phyloP scores from a whole-genome alignment of 2,329 filamentous ascomycete species.

The Microascus cirrosus region DNA sequence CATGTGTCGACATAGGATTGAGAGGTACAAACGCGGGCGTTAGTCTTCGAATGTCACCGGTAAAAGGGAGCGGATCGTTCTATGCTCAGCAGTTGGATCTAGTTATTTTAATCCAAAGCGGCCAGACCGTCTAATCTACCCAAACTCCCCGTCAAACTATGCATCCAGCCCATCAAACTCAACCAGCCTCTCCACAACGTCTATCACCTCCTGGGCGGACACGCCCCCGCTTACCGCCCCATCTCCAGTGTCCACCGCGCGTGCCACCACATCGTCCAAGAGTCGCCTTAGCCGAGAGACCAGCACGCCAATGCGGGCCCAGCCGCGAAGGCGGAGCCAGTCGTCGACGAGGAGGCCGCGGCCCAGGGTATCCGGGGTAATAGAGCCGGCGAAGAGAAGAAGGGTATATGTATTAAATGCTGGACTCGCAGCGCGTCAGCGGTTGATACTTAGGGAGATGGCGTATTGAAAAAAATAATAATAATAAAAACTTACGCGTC shows the following conservation, averaged over 20 bases:
- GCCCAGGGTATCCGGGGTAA: constrained; percentile 78
- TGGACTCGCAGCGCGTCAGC: constrained; percentile 14
- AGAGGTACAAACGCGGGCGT: too few relatives aligned
- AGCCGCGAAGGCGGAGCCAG: constrained; percentile 77
- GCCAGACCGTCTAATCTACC: background rate
- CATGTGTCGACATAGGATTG: too few relatives aligned
- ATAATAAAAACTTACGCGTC: constrained; percentile 53
- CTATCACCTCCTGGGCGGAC: constrained; percentile 56
- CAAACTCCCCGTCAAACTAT: constrained; percentile 14
- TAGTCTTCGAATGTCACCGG: too few relatives aligned
- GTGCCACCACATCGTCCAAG: constrained; percentile 74
- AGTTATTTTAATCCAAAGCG: too few relatives aligned
- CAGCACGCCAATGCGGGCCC: constrained; percentile 89
- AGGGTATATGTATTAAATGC: constrained; percentile 84
- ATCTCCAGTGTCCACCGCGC: constrained; percentile 64
- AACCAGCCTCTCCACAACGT: constrained; percentile 67
- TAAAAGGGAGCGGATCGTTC: too few relatives aligned
- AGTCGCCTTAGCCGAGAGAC: constrained; percentile 73
- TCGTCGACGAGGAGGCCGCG: constrained; percentile 83
- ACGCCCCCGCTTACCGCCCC: constrained; percentile 32
- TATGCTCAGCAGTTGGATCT: too few relatives aligned
- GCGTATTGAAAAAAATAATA: constrained; percentile 7
- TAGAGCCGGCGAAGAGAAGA: constrained; percentile 76
- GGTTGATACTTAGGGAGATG: background rate
- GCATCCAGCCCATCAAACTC: constrained; percentile 81